Percentiles rank a stretch among this genome's conserved stretches.
phyloP scores from a whole-genome alignment of 208 protist genomes.

The Leishmania arabica region DNA sequence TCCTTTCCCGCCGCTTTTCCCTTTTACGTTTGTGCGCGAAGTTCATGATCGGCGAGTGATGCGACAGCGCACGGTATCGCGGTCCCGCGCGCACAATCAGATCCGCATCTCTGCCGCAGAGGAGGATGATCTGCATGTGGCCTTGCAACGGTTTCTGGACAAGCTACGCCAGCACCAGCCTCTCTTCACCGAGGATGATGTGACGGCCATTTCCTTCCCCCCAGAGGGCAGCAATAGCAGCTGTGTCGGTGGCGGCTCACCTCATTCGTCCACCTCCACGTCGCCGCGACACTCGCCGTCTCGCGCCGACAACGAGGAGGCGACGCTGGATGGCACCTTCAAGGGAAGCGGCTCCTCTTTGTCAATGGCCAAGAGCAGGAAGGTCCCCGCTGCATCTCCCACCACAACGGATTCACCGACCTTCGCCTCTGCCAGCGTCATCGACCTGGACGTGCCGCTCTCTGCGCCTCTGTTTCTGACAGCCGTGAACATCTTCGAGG shows the following conservation, averaged over 20 bases:
- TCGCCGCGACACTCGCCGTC: constrained; percentile 28
- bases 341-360: background rate
- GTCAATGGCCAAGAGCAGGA: background rate
- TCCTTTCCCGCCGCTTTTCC: background rate
- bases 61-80: constrained; percentile 30
- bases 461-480: constrained; percentile 59
- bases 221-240: constrained; percentile 32
- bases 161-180: constrained; percentile 74
- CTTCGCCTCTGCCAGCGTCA: constrained; percentile 16
- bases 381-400: background rate
- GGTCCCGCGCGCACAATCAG: constrained; percentile 37
- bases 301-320: constrained; percentile 21
- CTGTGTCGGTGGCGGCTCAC: constrained; percentile 34
- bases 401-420: background rate
- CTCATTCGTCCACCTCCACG: constrained; percentile 12
- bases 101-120: constrained; percentile 23
- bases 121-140: constrained; percentile 46
- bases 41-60: constrained; percentile 23
- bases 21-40: background rate
- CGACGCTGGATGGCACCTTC: background rate
- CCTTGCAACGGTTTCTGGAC: constrained; percentile 59
- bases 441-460: constrained; percentile 60
- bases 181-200: constrained; percentile 80
- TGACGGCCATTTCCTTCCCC: constrained; percentile 63
- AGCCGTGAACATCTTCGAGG: constrained; percentile 73